Percentiles rank a stretch among this genome's conserved stretches.
Evolutionary conservation across 176 grass and related monocot genomes (phyloP).

Genomic region (Carex scoparia): DNA sequence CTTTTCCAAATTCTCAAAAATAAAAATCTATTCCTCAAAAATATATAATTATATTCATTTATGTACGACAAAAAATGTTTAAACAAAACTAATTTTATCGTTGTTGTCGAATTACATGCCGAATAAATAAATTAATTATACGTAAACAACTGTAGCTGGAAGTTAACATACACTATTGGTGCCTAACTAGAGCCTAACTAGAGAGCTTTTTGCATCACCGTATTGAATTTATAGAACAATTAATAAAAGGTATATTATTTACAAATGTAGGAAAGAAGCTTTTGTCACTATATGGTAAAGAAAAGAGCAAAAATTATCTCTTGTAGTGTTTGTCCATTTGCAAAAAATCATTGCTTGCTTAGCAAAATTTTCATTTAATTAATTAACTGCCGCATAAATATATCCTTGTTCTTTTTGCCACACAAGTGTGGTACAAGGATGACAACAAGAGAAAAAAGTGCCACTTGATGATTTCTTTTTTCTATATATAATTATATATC

Average conservation of each 20-base stretch:
- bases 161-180: neutral
- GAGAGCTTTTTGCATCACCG: too few species aligned
- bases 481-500: too few species aligned
- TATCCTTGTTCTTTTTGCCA: neutral
- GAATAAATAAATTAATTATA: neutral
- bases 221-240: too few species aligned
- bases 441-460: neutral
- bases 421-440: neutral
- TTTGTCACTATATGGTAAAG: neutral
- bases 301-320: neutral
- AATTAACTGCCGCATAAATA: neutral
- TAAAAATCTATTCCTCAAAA: too few species aligned
- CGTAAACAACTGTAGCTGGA: neutral
- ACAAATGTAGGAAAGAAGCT: neutral
- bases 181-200: too few species aligned
- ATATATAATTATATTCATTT: neutral
- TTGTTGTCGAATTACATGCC: neutral
- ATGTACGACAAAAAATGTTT: neutral
- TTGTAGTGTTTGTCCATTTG: neutral
- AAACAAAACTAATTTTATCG: neutral
- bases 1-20: too few species aligned
- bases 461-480: neutral
- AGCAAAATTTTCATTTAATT: neutral
- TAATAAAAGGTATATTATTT: neutral
- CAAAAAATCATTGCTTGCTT: neutral